Evolutionary conservation across 2,329 filamentous ascomycete species (phyloP), one percentile per base, ranked within the genome.

Genomic region (Paraconiothyrium brasiliense): DNA sequence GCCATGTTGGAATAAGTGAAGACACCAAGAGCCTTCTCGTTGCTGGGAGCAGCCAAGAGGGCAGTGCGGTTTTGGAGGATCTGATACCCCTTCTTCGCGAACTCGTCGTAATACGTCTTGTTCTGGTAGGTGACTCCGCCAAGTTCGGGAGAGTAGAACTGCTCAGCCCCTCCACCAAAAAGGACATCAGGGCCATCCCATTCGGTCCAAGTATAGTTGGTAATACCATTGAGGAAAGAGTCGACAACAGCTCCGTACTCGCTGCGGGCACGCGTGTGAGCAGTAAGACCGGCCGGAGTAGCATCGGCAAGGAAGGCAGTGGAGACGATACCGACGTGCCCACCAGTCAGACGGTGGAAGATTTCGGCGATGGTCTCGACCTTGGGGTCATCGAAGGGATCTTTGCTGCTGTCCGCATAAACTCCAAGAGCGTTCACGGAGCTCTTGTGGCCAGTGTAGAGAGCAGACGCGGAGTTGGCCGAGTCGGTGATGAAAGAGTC

Each of bases 401-500:
- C 85, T 13, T 86, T 82, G 51, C 90, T 93, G 0, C 90, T 93
- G 76, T 96, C 92, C 46, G 85, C 91, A 62, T 95, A 94, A 35
- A 94, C 90, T 78, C 90, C 91, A 79, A 95, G 86, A 32, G 91
- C 90, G 72, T 95, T 94, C 67, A 94, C 92, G 0, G 88, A 91
- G 72, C 87, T 90, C 84, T 95, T 95, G 83, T 95, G 92, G 37
- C 92, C 92, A 27, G 87, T 89, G 81, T 94, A 95, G 20, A 95
- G 83, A 16, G 92, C 91, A 47, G 90, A 92, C 4, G 92, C 92
- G 5, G 90, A 93, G 81, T 95, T 95, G 79, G 92, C 92, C 63
- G 90, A 92, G 78, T 95, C 92, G 41, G 92, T 95, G 75, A 95
- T 94, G 84, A 92, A 94, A 54, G 84, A 89, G 80, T 94, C 92